These are phyloP conservation scores for Oenanthe javanica DNA, from an alignment of 140 eudicot species.

Conservation along the genomic window DNA sequence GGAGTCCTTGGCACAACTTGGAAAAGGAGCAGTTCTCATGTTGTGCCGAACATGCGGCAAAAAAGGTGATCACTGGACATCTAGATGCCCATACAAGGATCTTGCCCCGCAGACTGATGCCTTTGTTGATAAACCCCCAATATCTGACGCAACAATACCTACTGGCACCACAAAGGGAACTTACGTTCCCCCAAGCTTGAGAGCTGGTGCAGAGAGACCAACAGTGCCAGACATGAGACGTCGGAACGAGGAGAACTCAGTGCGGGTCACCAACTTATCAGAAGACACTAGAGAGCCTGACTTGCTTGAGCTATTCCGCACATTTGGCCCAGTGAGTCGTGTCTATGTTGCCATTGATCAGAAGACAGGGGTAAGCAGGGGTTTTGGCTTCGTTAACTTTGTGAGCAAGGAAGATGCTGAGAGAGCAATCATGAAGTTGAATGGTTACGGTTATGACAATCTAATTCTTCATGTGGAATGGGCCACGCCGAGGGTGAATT, in stretches of 20 bases:
- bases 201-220: constrained; percentile 43
- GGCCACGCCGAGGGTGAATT: constrained; percentile 37
- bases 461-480: constrained; percentile 38
- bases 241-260: constrained; percentile 46
- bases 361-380: constrained; percentile 45
- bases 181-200: constrained; percentile 45
- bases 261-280: constrained; percentile 42
- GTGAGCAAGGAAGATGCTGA: constrained; percentile 46
- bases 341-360: constrained; percentile 48
- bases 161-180: constrained; percentile 26
- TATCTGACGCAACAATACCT: constrained; percentile 11
- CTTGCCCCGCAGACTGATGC: constrained; percentile 28
- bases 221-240: constrained; percentile 43
- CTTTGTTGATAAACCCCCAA: constrained; percentile 30
- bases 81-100: constrained; percentile 50
- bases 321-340: constrained; percentile 39
- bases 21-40: constrained; percentile 51
- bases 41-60: constrained; percentile 53
- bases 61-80: constrained; percentile 57
- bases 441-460: constrained; percentile 49
- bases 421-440: constrained; percentile 39
- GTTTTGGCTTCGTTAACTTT: constrained; percentile 52
- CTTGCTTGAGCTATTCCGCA: constrained; percentile 40
- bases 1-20: constrained; percentile 36
- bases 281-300: constrained; percentile 51